phyloP scores from a whole-genome alignment of 805 yeast genomes.

The Candida parachauliodes region DNA sequence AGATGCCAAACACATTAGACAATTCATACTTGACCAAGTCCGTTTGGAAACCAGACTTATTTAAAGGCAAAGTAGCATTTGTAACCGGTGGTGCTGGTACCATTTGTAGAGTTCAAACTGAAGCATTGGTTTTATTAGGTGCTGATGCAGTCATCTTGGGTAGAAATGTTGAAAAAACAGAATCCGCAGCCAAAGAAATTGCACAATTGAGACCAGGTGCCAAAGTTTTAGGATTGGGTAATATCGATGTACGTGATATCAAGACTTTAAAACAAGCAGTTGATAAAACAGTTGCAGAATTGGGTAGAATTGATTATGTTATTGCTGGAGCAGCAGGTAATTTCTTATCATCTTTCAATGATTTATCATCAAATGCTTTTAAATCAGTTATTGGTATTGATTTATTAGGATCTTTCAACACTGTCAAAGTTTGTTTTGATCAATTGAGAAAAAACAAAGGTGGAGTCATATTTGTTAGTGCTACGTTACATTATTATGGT shows the following conservation, averaged over 20 bases:
- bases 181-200: slow-evolving; percentile 64
- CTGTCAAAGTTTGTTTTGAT: slow-evolving; percentile 76
- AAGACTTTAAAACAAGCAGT: slow-evolving; percentile 61
- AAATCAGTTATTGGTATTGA: slow-evolving; percentile 85
- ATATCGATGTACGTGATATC: slow-evolving; percentile 75
- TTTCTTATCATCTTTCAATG: slow-evolving; percentile 75
- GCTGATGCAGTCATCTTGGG: slow-evolving; percentile 87
- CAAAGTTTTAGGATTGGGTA: slow-evolving; percentile 66
- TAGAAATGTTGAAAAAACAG: slow-evolving; percentile 65
- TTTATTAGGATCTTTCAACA: slow-evolving; percentile 82
- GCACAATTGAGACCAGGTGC: slow-evolving; percentile 53
- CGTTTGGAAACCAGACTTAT: slow-evolving; percentile 56
- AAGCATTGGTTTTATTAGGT: slow-evolving; percentile 78
- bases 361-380: slow-evolving; percentile 81
- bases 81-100: slow-evolving; percentile 97
- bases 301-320: slow-evolving; percentile 81
- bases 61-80: slow-evolving; percentile 81
- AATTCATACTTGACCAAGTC: slow-evolving; percentile 25
- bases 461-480: slow-evolving; percentile 70
- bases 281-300: slow-evolving; percentile 54
- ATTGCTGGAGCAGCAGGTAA: slow-evolving; percentile 98
- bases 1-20: slow-evolving; percentile 23
- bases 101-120: slow-evolving; percentile 88
- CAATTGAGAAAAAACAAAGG: slow-evolving; percentile 69
- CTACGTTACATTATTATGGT: slow-evolving; percentile 88